These are phyloP conservation scores for Annulohypoxylon truncatum DNA, from an alignment of 2,329 filamentous ascomycete genomes.

Conservation along the genomic window DNA sequence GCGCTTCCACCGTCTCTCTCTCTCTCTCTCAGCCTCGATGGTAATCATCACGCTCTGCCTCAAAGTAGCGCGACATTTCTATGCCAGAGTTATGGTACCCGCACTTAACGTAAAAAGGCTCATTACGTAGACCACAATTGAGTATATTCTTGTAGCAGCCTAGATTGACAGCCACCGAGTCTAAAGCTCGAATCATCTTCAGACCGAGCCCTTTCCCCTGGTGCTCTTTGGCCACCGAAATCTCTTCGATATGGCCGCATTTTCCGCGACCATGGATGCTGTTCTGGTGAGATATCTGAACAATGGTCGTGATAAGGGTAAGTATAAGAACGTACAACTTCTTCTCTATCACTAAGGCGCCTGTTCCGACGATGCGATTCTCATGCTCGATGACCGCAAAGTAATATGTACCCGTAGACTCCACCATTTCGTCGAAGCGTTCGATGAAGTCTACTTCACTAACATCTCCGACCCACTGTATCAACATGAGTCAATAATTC, in stretches of 20 bases:
- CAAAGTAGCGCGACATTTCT: constrained; percentile 50
- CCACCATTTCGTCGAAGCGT: constrained; percentile 70
- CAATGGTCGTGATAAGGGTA: background rate
- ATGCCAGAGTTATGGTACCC: constrained; percentile 48
- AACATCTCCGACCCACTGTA: constrained; percentile 75
- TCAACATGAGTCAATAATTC: too few relatives aligned
- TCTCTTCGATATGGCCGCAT: constrained; percentile 87
- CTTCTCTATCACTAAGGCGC: constrained; percentile 80
- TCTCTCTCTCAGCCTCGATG: constrained; percentile 41
- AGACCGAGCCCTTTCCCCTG: constrained; percentile 84
- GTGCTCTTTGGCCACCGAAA: constrained; percentile 81
- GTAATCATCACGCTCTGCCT: constrained; percentile 43
- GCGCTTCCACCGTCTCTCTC: background rate
- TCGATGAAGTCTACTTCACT: constrained; percentile 59
- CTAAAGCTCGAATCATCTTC: constrained; percentile 80
- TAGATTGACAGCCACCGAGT: constrained; percentile 76
- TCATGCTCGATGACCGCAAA: constrained; percentile 76
- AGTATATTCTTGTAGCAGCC: constrained; percentile 87
- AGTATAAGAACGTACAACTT: constrained; percentile 69
- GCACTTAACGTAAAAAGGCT: constrained; percentile 74
- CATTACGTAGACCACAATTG: constrained; percentile 81
- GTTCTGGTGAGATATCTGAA: constrained; percentile 18
- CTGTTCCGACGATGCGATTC: constrained; percentile 76
- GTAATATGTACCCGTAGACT: constrained; percentile 68
- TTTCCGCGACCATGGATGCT: constrained; percentile 74